A percentile compares a stretch with the other conserved stretches of the same genome.
phyloP scores from a whole-genome alignment of 768 basidiomycete genomes.

The Amanita pallidorosea region DNA sequence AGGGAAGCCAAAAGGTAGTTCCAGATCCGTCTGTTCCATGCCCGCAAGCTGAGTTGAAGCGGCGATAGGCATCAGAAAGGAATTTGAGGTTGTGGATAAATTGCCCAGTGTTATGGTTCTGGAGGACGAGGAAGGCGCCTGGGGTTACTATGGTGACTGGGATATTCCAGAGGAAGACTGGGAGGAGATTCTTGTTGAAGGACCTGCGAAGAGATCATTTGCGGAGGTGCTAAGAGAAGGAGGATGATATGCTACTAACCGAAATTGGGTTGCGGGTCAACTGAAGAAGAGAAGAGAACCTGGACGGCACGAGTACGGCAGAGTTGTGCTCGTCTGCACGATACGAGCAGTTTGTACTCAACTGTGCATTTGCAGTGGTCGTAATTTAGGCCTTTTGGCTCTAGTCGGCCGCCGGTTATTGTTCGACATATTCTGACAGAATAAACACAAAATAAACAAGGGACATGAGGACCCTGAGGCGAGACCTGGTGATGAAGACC shows the following conservation, averaged over 20 bases:
- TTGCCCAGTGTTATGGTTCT: background rate
- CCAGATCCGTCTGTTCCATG: background rate
- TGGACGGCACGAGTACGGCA: no score
- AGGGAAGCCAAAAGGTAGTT: slow-evolving; percentile 2
- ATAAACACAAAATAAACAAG: no score
- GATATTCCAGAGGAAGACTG: background rate
- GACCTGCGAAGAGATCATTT: background rate
- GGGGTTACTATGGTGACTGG: background rate
- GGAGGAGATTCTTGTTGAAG: slow-evolving; percentile 4
- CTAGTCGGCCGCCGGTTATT: no score
- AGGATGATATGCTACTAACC: background rate
- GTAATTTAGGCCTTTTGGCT: no score
- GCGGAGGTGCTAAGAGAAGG: slow-evolving; percentile 4
- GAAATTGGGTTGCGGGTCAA: background rate
- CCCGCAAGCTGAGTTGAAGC: background rate
- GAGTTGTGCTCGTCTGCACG: no score
- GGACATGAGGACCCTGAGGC: no score
- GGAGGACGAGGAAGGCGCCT: background rate
- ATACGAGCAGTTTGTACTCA: no score
- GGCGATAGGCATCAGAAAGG: slow-evolving; percentile 3
- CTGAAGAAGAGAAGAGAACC: background rate
- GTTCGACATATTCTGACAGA: no score
- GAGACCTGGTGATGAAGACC: no score
- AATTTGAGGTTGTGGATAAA: slow-evolving; percentile 4
- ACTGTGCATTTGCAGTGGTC: no score